Conservation (phyloP, 352 stramenopile species). For the Phytophthora ohioensis region DNA sequence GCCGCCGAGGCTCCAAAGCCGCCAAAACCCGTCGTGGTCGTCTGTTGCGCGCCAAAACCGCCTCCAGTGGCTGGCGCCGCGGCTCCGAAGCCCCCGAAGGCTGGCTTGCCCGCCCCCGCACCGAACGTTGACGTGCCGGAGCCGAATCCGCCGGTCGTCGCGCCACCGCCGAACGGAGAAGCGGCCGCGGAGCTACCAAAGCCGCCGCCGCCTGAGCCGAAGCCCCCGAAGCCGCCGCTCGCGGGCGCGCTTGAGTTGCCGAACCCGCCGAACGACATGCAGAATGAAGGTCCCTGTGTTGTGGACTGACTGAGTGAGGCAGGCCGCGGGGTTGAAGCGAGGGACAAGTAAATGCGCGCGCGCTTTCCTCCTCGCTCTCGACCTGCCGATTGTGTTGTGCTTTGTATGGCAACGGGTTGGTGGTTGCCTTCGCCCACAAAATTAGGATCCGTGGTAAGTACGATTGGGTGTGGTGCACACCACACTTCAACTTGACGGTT, state of each 20-base stretch:
- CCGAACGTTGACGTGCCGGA: constrained; percentile 58
- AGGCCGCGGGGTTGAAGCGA: constrained; percentile 9
- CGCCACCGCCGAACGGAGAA: constrained; percentile 60
- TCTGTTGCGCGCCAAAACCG: constrained; percentile 36
- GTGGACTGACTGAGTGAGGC: constrained; percentile 9
- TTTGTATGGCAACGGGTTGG: constrained; percentile 32
- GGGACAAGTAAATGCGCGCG: constrained; percentile 8
- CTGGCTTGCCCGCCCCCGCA: constrained; percentile 36
- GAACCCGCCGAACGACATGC: constrained; percentile 67
- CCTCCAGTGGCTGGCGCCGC: constrained; percentile 16
- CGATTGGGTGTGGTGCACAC: constrained; percentile 23
- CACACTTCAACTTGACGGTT: constrained; percentile 13
- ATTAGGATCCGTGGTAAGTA: constrained; percentile 11
- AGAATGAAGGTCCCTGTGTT: constrained; percentile 32
- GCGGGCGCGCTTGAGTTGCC: constrained; percentile 47
- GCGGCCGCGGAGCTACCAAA: constrained; percentile 53
- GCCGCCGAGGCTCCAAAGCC: constrained; percentile 37
- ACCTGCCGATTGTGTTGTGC: constrained; percentile 36
- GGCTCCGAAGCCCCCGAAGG: constrained; percentile 51
- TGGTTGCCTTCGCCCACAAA: constrained; percentile 20
- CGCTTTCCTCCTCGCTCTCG: constrained; percentile 13
- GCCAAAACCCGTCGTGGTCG: constrained; percentile 47
- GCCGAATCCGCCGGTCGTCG: constrained; percentile 37
- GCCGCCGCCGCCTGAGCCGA: constrained; percentile 40
- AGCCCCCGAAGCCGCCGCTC: constrained; percentile 60